These are phyloP conservation scores for Sporopachydermia quercuum DNA, from an alignment of 805 yeast genomes.

Conservation along the genomic window DNA sequence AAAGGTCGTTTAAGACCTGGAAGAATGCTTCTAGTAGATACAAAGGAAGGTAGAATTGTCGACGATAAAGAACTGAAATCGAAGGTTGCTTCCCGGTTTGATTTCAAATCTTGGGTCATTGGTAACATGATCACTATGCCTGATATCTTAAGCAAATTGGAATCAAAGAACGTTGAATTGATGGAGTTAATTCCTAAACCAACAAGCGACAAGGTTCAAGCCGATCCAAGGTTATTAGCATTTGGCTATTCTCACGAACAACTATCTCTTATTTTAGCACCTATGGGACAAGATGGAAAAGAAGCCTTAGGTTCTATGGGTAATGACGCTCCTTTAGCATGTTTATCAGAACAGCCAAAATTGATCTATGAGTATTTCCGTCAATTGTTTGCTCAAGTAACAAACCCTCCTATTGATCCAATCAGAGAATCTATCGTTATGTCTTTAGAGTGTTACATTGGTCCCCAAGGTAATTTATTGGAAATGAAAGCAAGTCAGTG, in stretches of 20 bases:
- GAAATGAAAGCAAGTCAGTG: constrained; percentile 91
- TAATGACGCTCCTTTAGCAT: constrained; percentile 90
- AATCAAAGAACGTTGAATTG: constrained; percentile 21
- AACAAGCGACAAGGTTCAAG: constrained; percentile 37
- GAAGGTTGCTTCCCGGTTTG: constrained; percentile 66
- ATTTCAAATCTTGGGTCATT: constrained; percentile 86
- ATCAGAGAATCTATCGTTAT: constrained; percentile 92
- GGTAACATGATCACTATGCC: constrained; percentile 78
- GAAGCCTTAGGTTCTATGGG: constrained; percentile 98
- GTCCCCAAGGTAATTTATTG: constrained; percentile 93
- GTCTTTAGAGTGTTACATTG: constrained; percentile 93
- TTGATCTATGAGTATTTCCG: constrained; percentile 87
- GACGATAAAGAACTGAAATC: constrained; percentile 83
- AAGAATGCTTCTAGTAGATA: constrained; percentile 88
- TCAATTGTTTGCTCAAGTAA: constrained; percentile 94
- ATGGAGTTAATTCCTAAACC: constrained; percentile 11
- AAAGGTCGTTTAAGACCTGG: constrained; percentile 96
- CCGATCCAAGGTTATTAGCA: constrained; percentile 72
- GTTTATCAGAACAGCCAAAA: constrained; percentile 85
- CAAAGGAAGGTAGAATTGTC: constrained; percentile 81
- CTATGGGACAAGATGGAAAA: constrained; percentile 86
- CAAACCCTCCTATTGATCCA: constrained; percentile 98
- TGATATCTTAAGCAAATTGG: constrained; percentile 51
- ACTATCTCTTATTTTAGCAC: constrained; percentile 65
- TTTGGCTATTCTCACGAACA: constrained; percentile 95